phyloP scores from a whole-genome alignment of 2,329 filamentous ascomycete genomes.

The Penicillium hordei region DNA sequence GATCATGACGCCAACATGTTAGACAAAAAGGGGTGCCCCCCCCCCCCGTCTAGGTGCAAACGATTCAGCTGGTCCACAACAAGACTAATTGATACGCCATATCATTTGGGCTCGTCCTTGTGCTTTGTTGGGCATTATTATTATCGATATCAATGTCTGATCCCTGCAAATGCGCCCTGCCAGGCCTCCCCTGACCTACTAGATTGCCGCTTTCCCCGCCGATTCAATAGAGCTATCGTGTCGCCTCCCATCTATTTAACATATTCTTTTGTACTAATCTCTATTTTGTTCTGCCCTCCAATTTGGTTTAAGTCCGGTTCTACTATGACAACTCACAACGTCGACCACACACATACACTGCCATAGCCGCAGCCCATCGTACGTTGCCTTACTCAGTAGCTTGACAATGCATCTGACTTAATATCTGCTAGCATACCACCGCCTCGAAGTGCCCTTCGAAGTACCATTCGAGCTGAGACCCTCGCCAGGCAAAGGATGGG shows the following conservation, averaged over 20 bases:
- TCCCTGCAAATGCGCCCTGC: neutral
- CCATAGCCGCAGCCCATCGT: neutral
- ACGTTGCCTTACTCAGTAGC: neutral
- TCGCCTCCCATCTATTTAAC: no score
- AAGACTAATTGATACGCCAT: neutral
- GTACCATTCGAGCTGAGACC: neutral
- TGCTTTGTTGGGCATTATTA: neutral
- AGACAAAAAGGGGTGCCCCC: neutral
- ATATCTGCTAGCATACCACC: neutral
- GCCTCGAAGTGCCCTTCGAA: neutral
- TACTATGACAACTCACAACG: neutral
- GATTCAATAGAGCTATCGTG: neutral
- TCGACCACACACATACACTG: neutral
- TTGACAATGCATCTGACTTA: neutral
- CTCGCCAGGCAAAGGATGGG: neutral
- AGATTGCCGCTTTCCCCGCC: neutral
- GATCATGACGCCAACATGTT: neutral
- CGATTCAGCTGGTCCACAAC: neutral
- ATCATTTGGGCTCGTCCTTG: neutral
- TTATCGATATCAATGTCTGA: neutral
- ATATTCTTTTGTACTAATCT: neutral
- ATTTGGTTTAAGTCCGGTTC: neutral
- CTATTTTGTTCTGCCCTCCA: neutral
- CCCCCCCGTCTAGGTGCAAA: neutral
- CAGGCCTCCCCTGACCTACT: neutral